Conservation (phyloP, 371 early-diverging fungal genomes). For the Funneliformis caledonium region DNA sequence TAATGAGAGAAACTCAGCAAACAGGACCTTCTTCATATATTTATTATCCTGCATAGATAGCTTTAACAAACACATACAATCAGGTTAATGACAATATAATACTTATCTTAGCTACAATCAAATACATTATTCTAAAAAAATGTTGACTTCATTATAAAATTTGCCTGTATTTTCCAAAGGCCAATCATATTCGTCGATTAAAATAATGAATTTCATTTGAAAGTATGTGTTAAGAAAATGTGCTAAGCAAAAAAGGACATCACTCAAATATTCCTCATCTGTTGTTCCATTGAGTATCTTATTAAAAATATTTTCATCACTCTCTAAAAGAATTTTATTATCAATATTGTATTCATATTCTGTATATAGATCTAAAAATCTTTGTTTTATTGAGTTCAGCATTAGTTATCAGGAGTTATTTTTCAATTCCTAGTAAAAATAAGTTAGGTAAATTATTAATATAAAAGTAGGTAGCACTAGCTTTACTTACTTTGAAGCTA, state of each 20-base stretch:
- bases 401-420: constrained; percentile 1
- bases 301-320: neutral
- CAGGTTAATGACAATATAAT: neutral
- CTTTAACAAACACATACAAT: neutral
- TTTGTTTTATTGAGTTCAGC: neutral
- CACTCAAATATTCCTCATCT: neutral
- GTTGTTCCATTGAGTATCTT: constrained; percentile 18
- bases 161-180: neutral
- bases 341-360: neutral
- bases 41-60: neutral
- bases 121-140: constrained; percentile 8
- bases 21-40: neutral
- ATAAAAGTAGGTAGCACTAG: neutral
- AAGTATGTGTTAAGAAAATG: neutral
- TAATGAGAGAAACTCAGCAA: neutral
- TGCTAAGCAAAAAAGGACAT: neutral
- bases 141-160: neutral
- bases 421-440: constrained; percentile 17
- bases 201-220: neutral
- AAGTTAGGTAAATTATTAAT: neutral
- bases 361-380: neutral
- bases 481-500: constrained; percentile 12
- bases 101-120: neutral
- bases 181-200: constrained; percentile 26
- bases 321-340: neutral